Base-by-base conservation (phyloP, 164 flowering plant genomes). In the Brasenia schreberi region DNA sequence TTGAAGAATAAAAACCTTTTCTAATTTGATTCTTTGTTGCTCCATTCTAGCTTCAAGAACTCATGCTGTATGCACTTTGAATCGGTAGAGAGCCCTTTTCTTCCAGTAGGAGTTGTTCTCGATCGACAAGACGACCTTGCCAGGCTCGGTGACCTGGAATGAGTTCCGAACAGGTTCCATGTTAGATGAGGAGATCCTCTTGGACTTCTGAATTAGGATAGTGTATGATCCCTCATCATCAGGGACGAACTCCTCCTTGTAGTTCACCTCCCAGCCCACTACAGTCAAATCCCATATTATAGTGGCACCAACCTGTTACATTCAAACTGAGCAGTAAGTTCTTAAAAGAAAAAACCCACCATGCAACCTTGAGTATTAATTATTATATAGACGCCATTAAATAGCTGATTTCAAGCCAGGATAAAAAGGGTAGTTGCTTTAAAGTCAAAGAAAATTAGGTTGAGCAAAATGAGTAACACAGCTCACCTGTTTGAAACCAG, bases 221-320 rank as follows among this genome's bases (percentile, higher is more conserved):
- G 89, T 79, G 78, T 89, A 89, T 6, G 84, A 79, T 0, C 85
- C 84, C 43, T 87, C 84, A n/a, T 83, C 88, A 6, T 49, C 58
- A 4, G 96, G 92, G 5, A 83, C 79, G 66, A 87, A 89, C 59
- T 89, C 96, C 61, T 81, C 92, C 69, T 79, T 84, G 83, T 89
- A 85, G 70, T 52, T 82, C 82, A 88, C 87, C 43, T 86, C 95
- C 95, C 91, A 84, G 0, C 96, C 96, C 74, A 82, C 3, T 6
- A 89, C 92, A 44, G 71, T 74, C 53, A 85, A 17, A 66, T 85
- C 96, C 96, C 96, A 88, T 2, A 79, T 43, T 19, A 79, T 18
- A 59, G 78, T 77, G 4, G 53, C 67, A 69, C 81, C 85, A 59
- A 45, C 75, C 90, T 82, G 78, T 59, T 61, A 49, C 10, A 49